Base-by-base conservation (phyloP, 768 basidiomycete genomes). In the Leccinum broughii region DNA sequence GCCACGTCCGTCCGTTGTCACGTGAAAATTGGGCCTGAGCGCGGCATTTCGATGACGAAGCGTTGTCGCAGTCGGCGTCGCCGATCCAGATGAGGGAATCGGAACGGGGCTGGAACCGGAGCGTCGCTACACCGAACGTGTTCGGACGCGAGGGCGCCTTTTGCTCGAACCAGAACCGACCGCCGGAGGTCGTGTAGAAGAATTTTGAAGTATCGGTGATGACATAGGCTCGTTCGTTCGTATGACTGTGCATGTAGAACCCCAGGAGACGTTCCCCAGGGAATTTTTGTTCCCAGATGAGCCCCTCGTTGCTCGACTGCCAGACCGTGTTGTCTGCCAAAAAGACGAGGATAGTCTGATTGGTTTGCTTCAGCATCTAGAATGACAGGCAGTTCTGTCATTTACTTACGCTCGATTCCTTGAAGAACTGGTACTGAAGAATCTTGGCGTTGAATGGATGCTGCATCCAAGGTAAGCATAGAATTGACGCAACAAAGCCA, bases 241-340 rank as follows among this genome's bases (percentile, higher is more conserved):
- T 74, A 76, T 89, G 90, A 34, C 81, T 76, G 78, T 99, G 96
- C 77, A 95, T 91, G 67, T 90, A 90, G 75, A 98, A 90, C 1
- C 83, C 86, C 37, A 97, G 76, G 78, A 98, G 90, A 15, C 80
- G 83, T 60, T 88, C 79, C 1, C 77, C 79, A 0, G 84, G 80
- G 69, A 72, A 76, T 14, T 88, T 80, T 60, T 85, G 87, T 48
- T 81, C 80, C 95, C 96, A 99, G 0, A 87, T 87, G 74, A 93
- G 94, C 1, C 96, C 97, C 74, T 99, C 95, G 70, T 95, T 98
- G 67, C 85, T 86, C 1, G 94, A 97, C 77, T 98, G 95, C 93
- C 93, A 98, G 56, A 98, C 80, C 0, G 84, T 81, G 62, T 85
- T 74, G 68, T 98, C 94, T 1, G 72, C 71, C 3, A 97, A 81